Conservation (phyloP, 768 basidiomycete species). For the Lactarius psammicola region DNA sequence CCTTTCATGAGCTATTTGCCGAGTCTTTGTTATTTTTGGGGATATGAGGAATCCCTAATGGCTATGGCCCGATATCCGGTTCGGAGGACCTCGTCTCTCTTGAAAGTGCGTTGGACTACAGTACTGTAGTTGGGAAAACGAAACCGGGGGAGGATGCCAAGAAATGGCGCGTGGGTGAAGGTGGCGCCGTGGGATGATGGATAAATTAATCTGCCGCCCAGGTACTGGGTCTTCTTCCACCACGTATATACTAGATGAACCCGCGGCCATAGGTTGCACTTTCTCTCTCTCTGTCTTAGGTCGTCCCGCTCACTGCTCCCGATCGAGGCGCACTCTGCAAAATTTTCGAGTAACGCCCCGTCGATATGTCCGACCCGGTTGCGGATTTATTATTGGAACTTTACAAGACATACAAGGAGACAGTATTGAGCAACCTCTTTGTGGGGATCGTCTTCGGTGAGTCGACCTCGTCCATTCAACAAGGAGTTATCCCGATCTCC, state of each 20-base stretch:
- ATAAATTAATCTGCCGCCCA: background rate
- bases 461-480: background rate
- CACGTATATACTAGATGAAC: background rate
- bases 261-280: background rate
- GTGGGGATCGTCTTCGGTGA: constrained; percentile 24
- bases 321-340: background rate
- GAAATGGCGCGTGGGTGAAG: background rate
- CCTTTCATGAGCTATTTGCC: too few species aligned
- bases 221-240: background rate
- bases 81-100: too few species aligned
- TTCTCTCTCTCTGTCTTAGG: background rate
- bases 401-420: constrained; percentile 6
- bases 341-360: background rate
- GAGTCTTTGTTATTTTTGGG: too few species aligned
- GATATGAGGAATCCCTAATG: too few species aligned
- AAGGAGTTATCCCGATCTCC: too few species aligned
- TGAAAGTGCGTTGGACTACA: too few species aligned
- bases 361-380: constrained; percentile 10
- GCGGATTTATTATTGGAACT: constrained; percentile 3
- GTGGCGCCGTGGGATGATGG: background rate
- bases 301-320: background rate
- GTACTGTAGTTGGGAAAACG: too few species aligned
- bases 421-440: constrained; percentile 12
- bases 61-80: too few species aligned
- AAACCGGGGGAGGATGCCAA: too few species aligned